Conservation (phyloP, 2,329 filamentous ascomycete species). For the Talaromyces sp. region DNA sequence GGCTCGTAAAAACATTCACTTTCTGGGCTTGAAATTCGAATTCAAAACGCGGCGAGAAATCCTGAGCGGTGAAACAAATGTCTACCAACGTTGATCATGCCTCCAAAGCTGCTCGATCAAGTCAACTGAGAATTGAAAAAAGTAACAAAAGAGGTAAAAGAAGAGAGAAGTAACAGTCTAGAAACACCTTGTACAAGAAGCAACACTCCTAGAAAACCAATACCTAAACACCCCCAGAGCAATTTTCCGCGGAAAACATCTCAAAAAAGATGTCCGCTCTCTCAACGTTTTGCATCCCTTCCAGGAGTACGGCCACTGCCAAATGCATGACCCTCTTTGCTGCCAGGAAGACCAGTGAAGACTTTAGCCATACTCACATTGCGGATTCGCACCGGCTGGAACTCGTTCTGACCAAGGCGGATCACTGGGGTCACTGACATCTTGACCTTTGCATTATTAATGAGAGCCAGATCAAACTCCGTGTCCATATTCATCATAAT, state of each 20-base stretch:
- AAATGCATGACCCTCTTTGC: background rate
- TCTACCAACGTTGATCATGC: background rate
- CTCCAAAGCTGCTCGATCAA: background rate
- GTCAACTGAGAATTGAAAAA: background rate
- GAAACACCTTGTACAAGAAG: background rate
- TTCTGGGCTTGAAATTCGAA: background rate
- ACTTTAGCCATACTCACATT: background rate
- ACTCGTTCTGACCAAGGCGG: background rate
- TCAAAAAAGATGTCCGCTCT: background rate
- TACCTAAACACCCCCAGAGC: background rate
- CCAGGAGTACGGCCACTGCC: background rate
- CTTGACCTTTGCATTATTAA: background rate
- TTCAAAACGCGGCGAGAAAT: background rate
- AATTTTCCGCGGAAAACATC: background rate
- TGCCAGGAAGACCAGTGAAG: background rate
- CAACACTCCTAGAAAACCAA: background rate
- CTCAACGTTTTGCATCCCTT: background rate
- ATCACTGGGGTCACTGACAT: constrained; percentile 5
- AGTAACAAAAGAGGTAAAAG: background rate
- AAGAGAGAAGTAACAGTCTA: background rate
- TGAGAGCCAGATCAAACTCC: background rate
- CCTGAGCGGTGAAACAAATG: background rate
- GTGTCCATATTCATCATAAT: constrained; percentile 21
- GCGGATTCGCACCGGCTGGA: background rate
- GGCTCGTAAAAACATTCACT: background rate